Base-by-base conservation (phyloP, 176 grass and related monocot species). In the Puya raimondii region DNA sequence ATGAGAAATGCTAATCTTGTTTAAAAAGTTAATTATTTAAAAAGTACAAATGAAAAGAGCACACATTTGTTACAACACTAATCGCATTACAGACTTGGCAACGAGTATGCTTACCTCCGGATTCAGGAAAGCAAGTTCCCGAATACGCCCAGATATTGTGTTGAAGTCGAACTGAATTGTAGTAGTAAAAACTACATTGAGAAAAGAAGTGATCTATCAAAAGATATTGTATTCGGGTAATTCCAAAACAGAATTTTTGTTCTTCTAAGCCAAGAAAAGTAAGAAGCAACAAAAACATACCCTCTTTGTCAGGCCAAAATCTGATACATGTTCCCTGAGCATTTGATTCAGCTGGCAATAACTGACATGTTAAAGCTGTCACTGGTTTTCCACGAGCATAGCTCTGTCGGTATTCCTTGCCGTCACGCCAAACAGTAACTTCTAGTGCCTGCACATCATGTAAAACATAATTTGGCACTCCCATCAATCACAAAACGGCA, bases 111-210 rank as follows among this genome's bases (percentile, higher is more conserved):
- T 57, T 87, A 97, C 94, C 89, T 85, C 80, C 61, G 94, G 89
- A 83, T 97, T 97, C 70, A 97, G 82, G 79, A 97, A 97, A 53
- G 94, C 94, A 79, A 97, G 89, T 75, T 97, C 94, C 71, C 89
- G 80, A 67, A 93, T 92, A 50, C 94, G 86, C 68, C 94, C 74
- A 70, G 94, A 89, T 51, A 97, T 97, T 69, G 87, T 97, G 70
- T 86, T 82, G 74, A 85, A 90, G 65, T 97, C 94, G 65, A 92
- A 92, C 10, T 75, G 63, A 48, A 88, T 90, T 5, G 84, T 81
- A 58, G 89, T 92, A 25, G 94, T 93, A 77, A 97, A 97, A 74
- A 97, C 94, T 97, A 76, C 80, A 80, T 77, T 56, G 18, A 81
- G 65, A 81, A 87, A 14, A 52, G 47, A 12, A 73, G 12, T 25